Evolutionary conservation across 371 early-diverging fungal species (phyloP).

Genomic region (Umbelopsis sp.): DNA sequence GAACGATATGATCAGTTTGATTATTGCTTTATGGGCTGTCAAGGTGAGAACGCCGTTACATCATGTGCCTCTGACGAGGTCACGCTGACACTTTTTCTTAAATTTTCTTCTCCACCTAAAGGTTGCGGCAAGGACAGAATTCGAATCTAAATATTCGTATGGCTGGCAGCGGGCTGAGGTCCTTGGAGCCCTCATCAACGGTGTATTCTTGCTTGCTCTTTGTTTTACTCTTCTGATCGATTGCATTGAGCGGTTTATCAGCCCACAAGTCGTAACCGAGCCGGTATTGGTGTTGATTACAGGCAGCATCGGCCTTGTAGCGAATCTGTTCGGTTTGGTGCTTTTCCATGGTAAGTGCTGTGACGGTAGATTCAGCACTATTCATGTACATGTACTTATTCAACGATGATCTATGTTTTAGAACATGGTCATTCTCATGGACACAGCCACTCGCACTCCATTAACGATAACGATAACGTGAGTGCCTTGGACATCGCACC

Average conservation of each 20-base stretch:
- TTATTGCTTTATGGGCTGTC: conserved; percentile 88
- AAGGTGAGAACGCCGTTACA: conserved; percentile 45
- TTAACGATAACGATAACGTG: conserved; percentile 20
- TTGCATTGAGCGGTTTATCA: conserved; percentile 84
- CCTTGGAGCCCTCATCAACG: conserved; percentile 90
- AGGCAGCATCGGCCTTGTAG: conserved; percentile 80
- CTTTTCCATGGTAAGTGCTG: conserved; percentile 70
- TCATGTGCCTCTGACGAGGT: not conserved
- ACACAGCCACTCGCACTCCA: conserved; percentile 29
- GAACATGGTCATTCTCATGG: conserved; percentile 31
- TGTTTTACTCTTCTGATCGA: conserved; percentile 89
- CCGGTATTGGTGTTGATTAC: conserved; percentile 83
- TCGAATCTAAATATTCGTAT: conserved; percentile 74
- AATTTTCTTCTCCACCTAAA: not conserved
- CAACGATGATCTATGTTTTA: conserved; percentile 22
- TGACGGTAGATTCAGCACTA: not conserved
- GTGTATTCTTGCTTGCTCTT: conserved; percentile 85
- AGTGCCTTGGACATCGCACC: conserved; percentile 34
- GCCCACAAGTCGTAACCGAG: conserved; percentile 66
- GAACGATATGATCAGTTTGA: conserved; percentile 79
- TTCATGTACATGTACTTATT: too few relatives aligned
- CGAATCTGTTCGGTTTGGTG: conserved; percentile 83
- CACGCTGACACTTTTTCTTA: not conserved
- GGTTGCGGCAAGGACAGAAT: conserved; percentile 42
- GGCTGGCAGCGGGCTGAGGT: conserved; percentile 94